Percentiles rank a stretch among this genome's conserved stretches.
These are phyloP conservation scores for Phaseolus coccineus DNA, from an alignment of 331 rosid genomes.

Conservation along the genomic window DNA sequence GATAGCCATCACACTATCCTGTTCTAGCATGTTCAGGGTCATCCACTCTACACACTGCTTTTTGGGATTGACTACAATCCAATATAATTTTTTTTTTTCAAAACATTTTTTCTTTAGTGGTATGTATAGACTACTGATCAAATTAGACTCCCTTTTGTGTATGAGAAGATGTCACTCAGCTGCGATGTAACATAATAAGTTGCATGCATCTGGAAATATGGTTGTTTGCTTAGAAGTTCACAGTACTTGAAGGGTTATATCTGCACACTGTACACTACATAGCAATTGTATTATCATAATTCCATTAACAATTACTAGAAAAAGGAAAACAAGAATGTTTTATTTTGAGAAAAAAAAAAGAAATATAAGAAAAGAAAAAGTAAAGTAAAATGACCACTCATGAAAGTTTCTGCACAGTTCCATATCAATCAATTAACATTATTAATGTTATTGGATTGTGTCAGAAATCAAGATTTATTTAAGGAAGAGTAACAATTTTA, in stretches of 20 bases:
- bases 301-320: neutral
- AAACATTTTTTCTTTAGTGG: neutral
- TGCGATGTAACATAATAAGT: neutral
- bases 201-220: neutral
- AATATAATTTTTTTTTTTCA: neutral
- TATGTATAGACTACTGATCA: neutral
- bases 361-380: neutral
- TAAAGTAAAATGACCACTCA: neutral
- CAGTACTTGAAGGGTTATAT: neutral
- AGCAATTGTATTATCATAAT: neutral
- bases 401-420: neutral
- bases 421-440: neutral
- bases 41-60: neutral
- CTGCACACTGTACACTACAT: too few relatives aligned
- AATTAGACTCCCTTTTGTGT: neutral
- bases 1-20: neutral
- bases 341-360: neutral
- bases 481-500: too few relatives aligned
- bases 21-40: neutral
- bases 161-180: neutral
- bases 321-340: neutral
- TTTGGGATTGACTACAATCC: neutral
- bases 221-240: constrained; percentile 2
- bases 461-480: neutral
- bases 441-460: neutral